phyloP scores from a whole-genome alignment of 1,284 basidiomycete species.

The Phellinidium pouzarii region DNA sequence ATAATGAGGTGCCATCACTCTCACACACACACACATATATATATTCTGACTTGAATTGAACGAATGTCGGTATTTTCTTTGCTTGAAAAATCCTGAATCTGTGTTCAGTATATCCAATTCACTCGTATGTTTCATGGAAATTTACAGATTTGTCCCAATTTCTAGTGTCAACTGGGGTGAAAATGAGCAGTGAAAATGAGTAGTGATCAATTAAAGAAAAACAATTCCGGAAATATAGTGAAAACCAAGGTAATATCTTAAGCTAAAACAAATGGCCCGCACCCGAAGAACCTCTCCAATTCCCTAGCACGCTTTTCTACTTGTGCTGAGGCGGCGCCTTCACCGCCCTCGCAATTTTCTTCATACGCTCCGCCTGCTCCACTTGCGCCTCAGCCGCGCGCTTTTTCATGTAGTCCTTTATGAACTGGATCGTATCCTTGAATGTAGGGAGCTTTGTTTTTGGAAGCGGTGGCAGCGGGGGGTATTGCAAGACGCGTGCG shows the following conservation, averaged over 20 bases:
- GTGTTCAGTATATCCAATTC: no score
- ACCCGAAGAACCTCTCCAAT: not conserved
- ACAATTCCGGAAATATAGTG: not conserved
- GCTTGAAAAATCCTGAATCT: no score
- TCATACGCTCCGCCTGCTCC: constrained; percentile 4
- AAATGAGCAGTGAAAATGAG: not conserved
- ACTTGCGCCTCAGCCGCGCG: constrained; percentile 23
- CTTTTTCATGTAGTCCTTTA: constrained; percentile 27
- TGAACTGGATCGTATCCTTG: constrained; percentile 26
- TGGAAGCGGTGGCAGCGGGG: constrained; percentile 30
- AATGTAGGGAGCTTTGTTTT: constrained; percentile 24
- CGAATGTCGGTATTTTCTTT: no score
- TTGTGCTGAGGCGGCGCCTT: not conserved
- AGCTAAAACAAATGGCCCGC: not conserved
- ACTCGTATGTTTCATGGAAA: no score
- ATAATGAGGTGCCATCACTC: no score
- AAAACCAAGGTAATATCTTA: not conserved
- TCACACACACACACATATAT: no score
- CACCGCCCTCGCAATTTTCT: constrained; percentile 13
- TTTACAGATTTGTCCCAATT: not conserved
- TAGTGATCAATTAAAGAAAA: not conserved
- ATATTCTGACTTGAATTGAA: no score
- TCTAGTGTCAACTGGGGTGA: not conserved
- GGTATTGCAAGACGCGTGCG: constrained; percentile 44
- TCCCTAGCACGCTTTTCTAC: not conserved